Conservation (phyloP, 176 grass and related monocot species). For the Carex parvula region DNA sequence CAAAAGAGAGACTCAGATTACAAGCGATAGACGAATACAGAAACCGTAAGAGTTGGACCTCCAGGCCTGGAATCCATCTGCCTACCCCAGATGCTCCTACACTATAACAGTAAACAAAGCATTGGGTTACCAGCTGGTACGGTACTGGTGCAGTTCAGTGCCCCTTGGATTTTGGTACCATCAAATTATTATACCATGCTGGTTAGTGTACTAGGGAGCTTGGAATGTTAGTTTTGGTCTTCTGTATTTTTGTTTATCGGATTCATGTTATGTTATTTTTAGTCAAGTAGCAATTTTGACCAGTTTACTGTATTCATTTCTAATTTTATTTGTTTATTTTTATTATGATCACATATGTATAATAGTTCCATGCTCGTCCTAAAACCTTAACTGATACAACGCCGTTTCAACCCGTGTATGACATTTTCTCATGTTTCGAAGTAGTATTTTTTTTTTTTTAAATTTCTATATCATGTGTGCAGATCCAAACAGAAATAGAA, state of each 20-base stretch:
- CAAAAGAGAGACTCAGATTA: slow-evolving; percentile 63
- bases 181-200: not conserved
- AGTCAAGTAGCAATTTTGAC: slow-evolving; percentile 8
- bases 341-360: not conserved
- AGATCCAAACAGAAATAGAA: not conserved
- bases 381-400: not conserved
- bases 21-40: slow-evolving; percentile 75
- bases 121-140: not conserved
- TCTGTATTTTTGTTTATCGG: not conserved
- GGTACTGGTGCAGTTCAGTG: not conserved
- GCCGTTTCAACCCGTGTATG: not conserved
- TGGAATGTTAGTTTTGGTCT: not conserved
- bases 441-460: no score
- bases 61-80: slow-evolving; percentile 78
- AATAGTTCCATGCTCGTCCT: not conserved
- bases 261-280: slow-evolving; percentile 4
- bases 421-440: not conserved
- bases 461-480: not conserved
- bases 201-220: not conserved
- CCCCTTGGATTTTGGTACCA: not conserved
- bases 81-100: slow-evolving; percentile 40
- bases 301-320: not conserved
- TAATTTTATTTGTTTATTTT: not conserved
- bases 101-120: slow-evolving; percentile 6
- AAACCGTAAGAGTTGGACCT: slow-evolving; percentile 72